Evolutionary conservation across 768 basidiomycete species (phyloP), one percentile per base, ranked within the genome.

Genomic region (Pleurotus cornucopiae): DNA sequence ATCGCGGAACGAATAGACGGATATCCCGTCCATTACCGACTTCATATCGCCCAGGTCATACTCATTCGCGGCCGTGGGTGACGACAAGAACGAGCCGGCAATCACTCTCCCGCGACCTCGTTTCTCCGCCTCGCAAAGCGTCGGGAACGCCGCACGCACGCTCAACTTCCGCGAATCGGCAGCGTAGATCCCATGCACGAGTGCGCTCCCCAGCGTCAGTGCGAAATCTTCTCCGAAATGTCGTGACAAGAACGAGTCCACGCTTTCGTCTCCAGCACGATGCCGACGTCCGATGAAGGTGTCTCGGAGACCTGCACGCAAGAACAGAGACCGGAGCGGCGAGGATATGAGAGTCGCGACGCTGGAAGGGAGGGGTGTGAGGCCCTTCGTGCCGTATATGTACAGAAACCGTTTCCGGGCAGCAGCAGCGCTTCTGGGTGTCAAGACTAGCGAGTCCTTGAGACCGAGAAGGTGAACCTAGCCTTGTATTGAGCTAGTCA

Each of bases 131-230:
- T 86, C 79, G 80, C 84, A 89, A 53, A 97, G 61, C 2, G 75
- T 71, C 0, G 91, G 88, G 64, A 97, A 92, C 1, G 91, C 82
- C 2, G 92, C 79, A 2, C 86, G 81, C 2, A 93, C 75, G 57
- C 90, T 91, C 14, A 98, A 70, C 40, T 73, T 63, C 2, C 89
- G 73, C 2, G 94, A 82, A 63, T 96, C 93, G 0, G 92, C 83
- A 1, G 93, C 94, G 66, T 98, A 98, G 55, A 98, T 89, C 0
- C 96, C 96, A 64, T 97, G 95, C 1, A 94, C 83, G 57, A 97
- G 73, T 0, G 95, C 88, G 79, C 91, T 65, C 41, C 89, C 84
- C 54, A 98, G 78, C 2, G 80, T 78, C 13, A 84, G 79, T 1
- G 95, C 92, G 62, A 95, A 81, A 2, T 76, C 69, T 5, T 76